These are phyloP conservation scores for Ganoderma boninense DNA, from an alignment of 1,284 basidiomycete species.

Conservation along the genomic window DNA sequence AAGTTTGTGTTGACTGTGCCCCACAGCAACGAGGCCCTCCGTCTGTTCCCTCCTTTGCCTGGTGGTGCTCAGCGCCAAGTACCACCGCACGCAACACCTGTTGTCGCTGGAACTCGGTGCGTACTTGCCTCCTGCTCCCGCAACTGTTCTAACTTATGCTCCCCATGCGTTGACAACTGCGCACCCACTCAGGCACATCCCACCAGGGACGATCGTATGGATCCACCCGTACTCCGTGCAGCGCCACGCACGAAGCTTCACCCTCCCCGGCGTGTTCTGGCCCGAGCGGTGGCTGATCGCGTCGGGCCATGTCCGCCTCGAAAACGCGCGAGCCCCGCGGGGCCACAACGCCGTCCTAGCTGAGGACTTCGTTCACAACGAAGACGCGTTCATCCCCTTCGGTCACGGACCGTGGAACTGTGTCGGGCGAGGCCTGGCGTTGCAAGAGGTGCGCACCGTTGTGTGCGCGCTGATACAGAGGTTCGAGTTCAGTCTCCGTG, in stretches of 20 bases:
- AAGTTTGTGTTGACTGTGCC: rapidly evolving
- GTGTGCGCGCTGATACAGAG: conserved; percentile 8
- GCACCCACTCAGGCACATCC: neutral
- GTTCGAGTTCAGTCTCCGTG: conserved; percentile 2
- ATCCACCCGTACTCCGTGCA: conserved; percentile 4
- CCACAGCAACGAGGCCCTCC: conserved; percentile 63
- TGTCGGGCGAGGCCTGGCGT: conserved; percentile 41
- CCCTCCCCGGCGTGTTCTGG: conserved; percentile 15
- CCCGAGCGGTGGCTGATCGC: conserved; percentile 19
- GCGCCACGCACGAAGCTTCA: conserved; percentile 13
- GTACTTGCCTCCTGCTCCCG: no score
- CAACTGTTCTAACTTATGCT: no score
- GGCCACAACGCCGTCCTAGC: neutral
- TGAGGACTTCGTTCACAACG: conserved; percentile 29
- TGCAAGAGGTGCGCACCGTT: conserved; percentile 29
- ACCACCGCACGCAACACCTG: neutral
- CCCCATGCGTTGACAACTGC: no score
- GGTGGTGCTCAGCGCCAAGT: conserved; percentile 57
- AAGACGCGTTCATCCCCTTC: conserved; percentile 39
- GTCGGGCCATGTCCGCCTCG: neutral
- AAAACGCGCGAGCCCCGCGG: neutral
- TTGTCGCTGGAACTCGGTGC: neutral
- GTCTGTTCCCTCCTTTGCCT: conserved; percentile 62
- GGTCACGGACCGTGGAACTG: conserved; percentile 40
- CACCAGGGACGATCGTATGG: conserved; percentile 8